These are phyloP conservation scores for Pseudogymnoascus sp. DNA, from an alignment of 2,329 filamentous ascomycete species.

Conservation along the genomic window DNA sequence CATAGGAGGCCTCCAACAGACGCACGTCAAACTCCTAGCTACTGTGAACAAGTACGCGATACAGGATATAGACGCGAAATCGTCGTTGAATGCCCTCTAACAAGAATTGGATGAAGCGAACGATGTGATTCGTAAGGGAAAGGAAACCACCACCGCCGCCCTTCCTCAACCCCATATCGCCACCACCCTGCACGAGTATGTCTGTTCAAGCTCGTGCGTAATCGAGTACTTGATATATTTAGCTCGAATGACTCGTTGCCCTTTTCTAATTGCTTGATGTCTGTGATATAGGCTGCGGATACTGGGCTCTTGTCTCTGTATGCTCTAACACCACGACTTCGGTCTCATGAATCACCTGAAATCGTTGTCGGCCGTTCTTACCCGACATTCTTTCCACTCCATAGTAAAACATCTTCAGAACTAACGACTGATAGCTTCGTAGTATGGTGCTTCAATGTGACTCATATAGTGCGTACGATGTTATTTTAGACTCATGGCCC, in stretches of 20 bases:
- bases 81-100: too few relatives aligned
- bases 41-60: too few relatives aligned
- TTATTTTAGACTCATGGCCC: neutral
- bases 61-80: too few relatives aligned
- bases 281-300: neutral
- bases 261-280: neutral
- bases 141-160: too few relatives aligned
- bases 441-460: neutral
- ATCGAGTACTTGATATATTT: too few relatives aligned
- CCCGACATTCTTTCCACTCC: neutral
- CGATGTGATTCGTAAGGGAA: too few relatives aligned
- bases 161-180: too few relatives aligned
- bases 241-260: neutral
- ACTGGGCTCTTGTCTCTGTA: neutral
- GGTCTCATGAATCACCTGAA: neutral
- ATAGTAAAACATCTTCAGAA: neutral
- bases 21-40: too few relatives aligned
- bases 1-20: too few relatives aligned
- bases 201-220: too few relatives aligned
- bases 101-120: too few relatives aligned
- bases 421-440: neutral
- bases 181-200: too few relatives aligned
- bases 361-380: neutral
- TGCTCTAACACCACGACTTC: neutral
- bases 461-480: neutral